These are phyloP conservation scores for Articulospora tetracladia DNA, from an alignment of 495 filamentous ascomycete genomes.

Conservation along the genomic window DNA sequence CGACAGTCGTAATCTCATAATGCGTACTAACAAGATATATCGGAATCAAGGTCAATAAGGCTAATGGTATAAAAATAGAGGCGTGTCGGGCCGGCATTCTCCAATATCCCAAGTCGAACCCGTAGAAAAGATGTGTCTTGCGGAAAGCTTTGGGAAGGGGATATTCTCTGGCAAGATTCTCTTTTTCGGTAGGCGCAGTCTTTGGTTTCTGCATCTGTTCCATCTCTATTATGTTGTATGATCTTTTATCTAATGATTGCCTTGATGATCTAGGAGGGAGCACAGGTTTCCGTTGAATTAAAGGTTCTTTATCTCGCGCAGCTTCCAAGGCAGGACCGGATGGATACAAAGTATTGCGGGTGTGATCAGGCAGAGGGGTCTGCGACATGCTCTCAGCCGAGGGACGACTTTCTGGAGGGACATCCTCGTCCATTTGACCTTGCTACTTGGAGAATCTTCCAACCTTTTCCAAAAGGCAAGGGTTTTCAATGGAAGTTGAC, in stretches of 20 bases:
- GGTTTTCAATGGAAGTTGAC: too few species aligned
- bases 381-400: too few species aligned
- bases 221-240: background rate
- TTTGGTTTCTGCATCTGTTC: background rate
- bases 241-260: background rate
- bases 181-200: background rate
- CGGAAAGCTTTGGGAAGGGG: conserved; percentile 4
- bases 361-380: too few species aligned
- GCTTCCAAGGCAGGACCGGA: background rate
- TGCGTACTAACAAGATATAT: background rate
- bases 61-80: conserved; percentile 2
- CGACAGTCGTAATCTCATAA: background rate
- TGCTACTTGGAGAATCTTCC: too few species aligned
- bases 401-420: too few species aligned
- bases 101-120: conserved; percentile 5
- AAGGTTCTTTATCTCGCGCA: background rate
- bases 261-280: background rate
- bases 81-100: conserved; percentile 2
- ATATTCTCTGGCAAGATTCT: background rate
- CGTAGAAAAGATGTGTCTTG: conserved; percentile 1
- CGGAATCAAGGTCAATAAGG: background rate
- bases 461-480: too few species aligned
- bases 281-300: background rate
- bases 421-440: too few species aligned
- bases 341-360: too few species aligned